phyloP scores from a whole-genome alignment of 768 basidiomycete species.

The Tricholoma terreum region DNA sequence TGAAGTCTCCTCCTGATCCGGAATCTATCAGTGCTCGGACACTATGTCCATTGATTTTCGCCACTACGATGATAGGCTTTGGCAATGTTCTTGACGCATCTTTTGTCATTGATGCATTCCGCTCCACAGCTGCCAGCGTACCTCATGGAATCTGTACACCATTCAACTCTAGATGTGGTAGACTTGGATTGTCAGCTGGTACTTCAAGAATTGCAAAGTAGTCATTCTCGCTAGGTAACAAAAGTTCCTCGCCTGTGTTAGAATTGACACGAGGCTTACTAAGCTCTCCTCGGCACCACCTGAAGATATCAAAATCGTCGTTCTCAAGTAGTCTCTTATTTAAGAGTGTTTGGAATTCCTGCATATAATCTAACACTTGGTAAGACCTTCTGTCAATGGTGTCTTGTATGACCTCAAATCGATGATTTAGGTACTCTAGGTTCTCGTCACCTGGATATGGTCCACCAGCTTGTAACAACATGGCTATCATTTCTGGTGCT shows the following conservation, averaged over 20 bases:
- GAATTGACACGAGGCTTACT: background rate
- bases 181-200: too few species aligned
- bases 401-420: background rate
- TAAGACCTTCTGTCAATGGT: background rate
- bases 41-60: constrained; percentile 28
- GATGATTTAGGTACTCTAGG: background rate
- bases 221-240: background rate
- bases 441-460: background rate
- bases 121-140: background rate
- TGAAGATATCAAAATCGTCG: background rate
- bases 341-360: background rate
- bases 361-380: background rate
- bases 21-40: constrained; percentile 34
- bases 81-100: constrained; percentile 18
- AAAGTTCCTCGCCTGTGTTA: background rate
- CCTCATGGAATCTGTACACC: background rate
- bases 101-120: background rate
- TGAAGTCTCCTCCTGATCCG: constrained; percentile 38
- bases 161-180: background rate
- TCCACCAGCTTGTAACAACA: background rate
- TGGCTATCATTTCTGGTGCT: background rate
- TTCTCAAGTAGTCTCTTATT: background rate
- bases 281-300: background rate
- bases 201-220: background rate
- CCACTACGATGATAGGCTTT: constrained; percentile 27